phyloP scores from a whole-genome alignment of 208 protist species.

The Trypanosoma avium region DNA sequence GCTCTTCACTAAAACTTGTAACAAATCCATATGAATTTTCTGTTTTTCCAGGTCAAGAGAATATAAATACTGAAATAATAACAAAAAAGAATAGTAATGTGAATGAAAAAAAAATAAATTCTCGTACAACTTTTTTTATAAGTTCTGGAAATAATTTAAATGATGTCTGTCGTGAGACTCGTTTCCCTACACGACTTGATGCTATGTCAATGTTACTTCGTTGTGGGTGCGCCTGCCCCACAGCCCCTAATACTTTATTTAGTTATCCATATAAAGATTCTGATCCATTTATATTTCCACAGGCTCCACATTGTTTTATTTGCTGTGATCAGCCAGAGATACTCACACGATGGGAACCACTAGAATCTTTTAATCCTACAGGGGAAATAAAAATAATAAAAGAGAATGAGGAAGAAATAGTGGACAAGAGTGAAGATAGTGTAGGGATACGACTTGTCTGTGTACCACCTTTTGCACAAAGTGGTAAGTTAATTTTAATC shows the following conservation, averaged over 20 bases:
- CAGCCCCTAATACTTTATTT: slow-evolving; percentile 91
- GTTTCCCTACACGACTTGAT: slow-evolving; percentile 50
- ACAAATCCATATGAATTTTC: slow-evolving; percentile 86
- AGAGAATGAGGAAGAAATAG: too few relatives aligned
- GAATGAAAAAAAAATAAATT: neutral
- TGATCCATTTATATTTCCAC: slow-evolving; percentile 87
- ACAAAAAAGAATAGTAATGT: neutral
- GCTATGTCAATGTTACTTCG: slow-evolving; percentile 73
- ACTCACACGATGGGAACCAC: slow-evolving; percentile 60
- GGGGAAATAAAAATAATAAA: slow-evolving; percentile 1
- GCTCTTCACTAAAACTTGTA: slow-evolving; percentile 76
- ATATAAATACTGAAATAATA: slow-evolving; percentile 3
- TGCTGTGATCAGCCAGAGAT: slow-evolving; percentile 84
- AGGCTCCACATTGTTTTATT: slow-evolving; percentile 80
- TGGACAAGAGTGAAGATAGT: slow-evolving; percentile 32
- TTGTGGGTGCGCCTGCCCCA: slow-evolving; percentile 83
- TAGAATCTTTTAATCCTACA: slow-evolving; percentile 14
- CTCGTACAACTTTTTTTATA: slow-evolving; percentile 58
- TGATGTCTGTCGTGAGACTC: slow-evolving; percentile 78
- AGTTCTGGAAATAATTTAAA: slow-evolving; percentile 88
- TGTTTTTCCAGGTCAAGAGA: slow-evolving; percentile 19
- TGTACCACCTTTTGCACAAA: slow-evolving; percentile 68
- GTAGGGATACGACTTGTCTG: slow-evolving; percentile 69
- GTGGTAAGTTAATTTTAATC: slow-evolving; percentile 69
- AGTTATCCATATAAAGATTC: slow-evolving; percentile 87